A percentile compares a stretch with the other conserved stretches of the same genome.
Evolutionary conservation across 257 asterid species (phyloP).

Genomic region (Scutellaria baicalensis): DNA sequence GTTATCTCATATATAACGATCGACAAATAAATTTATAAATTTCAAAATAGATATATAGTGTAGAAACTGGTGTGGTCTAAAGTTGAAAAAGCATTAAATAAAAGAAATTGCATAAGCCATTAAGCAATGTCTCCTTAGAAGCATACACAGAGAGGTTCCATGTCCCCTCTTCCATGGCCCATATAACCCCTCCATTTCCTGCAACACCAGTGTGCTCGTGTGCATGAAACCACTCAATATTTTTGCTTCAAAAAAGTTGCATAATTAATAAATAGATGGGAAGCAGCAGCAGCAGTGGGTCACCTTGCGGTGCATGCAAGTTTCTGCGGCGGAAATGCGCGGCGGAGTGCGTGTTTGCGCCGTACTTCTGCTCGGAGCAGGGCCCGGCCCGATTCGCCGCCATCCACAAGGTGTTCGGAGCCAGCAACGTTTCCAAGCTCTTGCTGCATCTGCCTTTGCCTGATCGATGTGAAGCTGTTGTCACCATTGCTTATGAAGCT

Average conservation of each 20-base stretch:
- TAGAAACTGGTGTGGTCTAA: neutral
- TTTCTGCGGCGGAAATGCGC: slow-evolving; percentile 82
- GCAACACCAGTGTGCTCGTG: slow-evolving; percentile 55
- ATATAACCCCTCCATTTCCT: slow-evolving; percentile 22
- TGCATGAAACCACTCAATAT: slow-evolving; percentile 7
- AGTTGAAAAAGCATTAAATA: slow-evolving; percentile 1
- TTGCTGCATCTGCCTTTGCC: slow-evolving; percentile 56
- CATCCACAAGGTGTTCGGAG: slow-evolving; percentile 91
- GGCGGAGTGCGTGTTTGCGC: slow-evolving; percentile 72
- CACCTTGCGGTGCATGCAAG: slow-evolving; percentile 99
- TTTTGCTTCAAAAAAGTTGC: neutral
- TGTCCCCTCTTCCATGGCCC: slow-evolving; percentile 38
- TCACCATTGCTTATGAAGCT: slow-evolving; percentile 86
- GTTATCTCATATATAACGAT: no score
- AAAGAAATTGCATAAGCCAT: slow-evolving; percentile 53
- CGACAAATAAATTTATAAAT: no score
- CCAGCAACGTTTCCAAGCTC: slow-evolving; percentile 81
- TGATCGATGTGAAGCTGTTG: slow-evolving; percentile 77
- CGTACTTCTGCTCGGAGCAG: slow-evolving; percentile 80
- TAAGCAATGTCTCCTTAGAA: slow-evolving; percentile 57
- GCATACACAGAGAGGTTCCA: slow-evolving; percentile 52
- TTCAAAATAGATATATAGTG: no score
- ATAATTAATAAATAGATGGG: no score
- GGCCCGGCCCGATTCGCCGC: slow-evolving; percentile 87
- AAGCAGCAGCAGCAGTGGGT: slow-evolving; percentile 18